A percentile compares a stretch with the other conserved stretches of the same genome.
phyloP scores from a whole-genome alignment of 129 eudicot species.

The Saussurea involucrata region DNA sequence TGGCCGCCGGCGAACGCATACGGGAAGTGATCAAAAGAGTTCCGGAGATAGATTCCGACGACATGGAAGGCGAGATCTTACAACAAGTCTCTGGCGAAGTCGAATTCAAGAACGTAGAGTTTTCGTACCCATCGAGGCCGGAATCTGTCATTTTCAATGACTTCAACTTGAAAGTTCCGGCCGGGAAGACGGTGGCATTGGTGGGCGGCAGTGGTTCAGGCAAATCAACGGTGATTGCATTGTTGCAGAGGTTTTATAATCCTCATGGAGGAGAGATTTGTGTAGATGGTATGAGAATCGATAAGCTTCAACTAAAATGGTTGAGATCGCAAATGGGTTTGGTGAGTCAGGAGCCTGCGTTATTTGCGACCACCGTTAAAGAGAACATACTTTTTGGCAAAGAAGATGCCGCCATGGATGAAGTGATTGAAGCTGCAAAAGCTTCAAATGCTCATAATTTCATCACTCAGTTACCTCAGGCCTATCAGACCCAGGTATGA shows the following conservation, averaged over 20 bases:
- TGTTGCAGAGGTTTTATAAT: constrained; percentile 75
- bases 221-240: constrained; percentile 68
- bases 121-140: constrained; percentile 55
- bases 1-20: constrained; percentile 62
- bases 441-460: constrained; percentile 91
- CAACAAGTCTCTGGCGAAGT: constrained; percentile 50
- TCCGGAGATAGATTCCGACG: constrained; percentile 69
- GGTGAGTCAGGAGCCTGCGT: constrained; percentile 95
- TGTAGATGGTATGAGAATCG: constrained; percentile 60
- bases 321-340: constrained; percentile 86
- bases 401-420: constrained; percentile 75
- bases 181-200: constrained; percentile 44
- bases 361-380: constrained; percentile 74
- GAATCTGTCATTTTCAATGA: constrained; percentile 44
- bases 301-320: constrained; percentile 80
- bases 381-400: constrained; percentile 94
- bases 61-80: constrained; percentile 47
- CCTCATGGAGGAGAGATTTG: constrained; percentile 64
- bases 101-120: constrained; percentile 40
- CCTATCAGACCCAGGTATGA: constrained; percentile 95
- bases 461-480: constrained; percentile 77
- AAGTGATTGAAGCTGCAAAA: constrained; percentile 75
- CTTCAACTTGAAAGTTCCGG: constrained; percentile 21
- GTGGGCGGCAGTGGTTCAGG: constrained; percentile 92
- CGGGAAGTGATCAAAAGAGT: constrained; percentile 54